Evolutionary conservation across 2,329 filamentous ascomycete genomes (phyloP), one percentile per base, ranked within the genome.

Genomic region (Microcyclosporella mali): DNA sequence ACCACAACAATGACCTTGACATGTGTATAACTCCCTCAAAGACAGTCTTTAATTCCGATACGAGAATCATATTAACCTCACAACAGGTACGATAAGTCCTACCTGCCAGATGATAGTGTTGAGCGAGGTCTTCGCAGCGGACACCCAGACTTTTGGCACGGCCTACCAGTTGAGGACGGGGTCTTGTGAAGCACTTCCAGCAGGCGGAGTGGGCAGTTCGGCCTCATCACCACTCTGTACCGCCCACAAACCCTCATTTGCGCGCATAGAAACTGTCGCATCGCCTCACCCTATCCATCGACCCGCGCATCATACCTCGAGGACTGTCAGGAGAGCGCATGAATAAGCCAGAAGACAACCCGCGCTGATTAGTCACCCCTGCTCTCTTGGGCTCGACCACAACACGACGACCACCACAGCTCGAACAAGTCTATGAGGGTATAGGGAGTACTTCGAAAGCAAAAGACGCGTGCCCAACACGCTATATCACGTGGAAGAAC

Each of bases 311-410:
- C 44, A 31, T 38, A 36, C 43, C 37, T 37, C 34, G 12, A 37
- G 25, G 17, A 18, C 31, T 9, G 21, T 25, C 21, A 25, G 6
- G 21, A 25, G 21, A 35, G 29, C 19, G 18, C 40, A 30, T n/a
- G 33, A n/a, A 28, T 37, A 28, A 21, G 14, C 33, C 44, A 46
- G 15, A 41, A 37, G 36, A 29, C 21, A 19, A 41, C 25, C 28
- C 15, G 29, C 39, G 42, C 43, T 38, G 46, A 51, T 51, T 51
- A 48, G 44, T 52, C 49, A 48, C 44, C 39, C 32, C 15, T 28
- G 28, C 33, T 28, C 25, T 34, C 32, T 27, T 37, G 28, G 42
- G 46, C 40, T 32, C n/a, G n/a, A 49, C 43, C 19, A 45, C 50
- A 33, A 39, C 46, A 37, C 35, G 40, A 39, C 37, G 39, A 48